phyloP scores from a whole-genome alignment of 352 stramenopile genomes.

The Ophiocytium majus region DNA sequence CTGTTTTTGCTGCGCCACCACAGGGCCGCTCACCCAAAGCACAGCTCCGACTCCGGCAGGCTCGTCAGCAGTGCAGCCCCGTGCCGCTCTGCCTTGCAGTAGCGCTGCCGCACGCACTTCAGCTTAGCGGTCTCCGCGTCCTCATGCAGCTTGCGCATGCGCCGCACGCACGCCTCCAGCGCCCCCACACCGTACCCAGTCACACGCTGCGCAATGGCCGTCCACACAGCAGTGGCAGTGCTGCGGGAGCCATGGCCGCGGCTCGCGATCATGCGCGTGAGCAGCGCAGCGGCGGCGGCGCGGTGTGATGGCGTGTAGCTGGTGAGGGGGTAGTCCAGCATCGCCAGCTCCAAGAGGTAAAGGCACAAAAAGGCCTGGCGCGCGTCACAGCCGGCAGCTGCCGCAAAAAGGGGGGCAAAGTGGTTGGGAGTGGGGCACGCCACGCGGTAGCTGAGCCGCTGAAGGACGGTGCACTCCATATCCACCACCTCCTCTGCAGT shows the following conservation, averaged over 20 bases:
- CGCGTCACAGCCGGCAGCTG: slow-evolving; percentile 61
- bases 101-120: slow-evolving; percentile 43
- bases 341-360: slow-evolving; percentile 66
- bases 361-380: slow-evolving; percentile 59
- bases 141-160: slow-evolving; percentile 62
- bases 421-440: slow-evolving; percentile 62
- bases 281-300: slow-evolving; percentile 64
- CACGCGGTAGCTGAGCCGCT: slow-evolving; percentile 64
- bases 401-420: slow-evolving; percentile 64
- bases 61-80: slow-evolving; percentile 33
- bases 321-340: slow-evolving; percentile 58
- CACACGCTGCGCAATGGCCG: slow-evolving; percentile 63
- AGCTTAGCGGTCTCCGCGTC: slow-evolving; percentile 56
- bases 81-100: slow-evolving; percentile 30
- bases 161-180: slow-evolving; percentile 61
- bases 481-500: slow-evolving; percentile 62
- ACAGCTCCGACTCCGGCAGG: slow-evolving; percentile 24
- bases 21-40: no score
- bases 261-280: slow-evolving; percentile 63
- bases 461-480: slow-evolving; percentile 66
- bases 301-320: slow-evolving; percentile 57
- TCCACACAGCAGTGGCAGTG: slow-evolving; percentile 61
- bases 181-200: slow-evolving; percentile 63
- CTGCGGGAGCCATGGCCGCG: no score
- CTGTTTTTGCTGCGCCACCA: no score